Evolutionary conservation across 2,329 filamentous ascomycete genomes (phyloP), one percentile per base, ranked within the genome.

Genomic region (Acrodontium crateriforme): DNA sequence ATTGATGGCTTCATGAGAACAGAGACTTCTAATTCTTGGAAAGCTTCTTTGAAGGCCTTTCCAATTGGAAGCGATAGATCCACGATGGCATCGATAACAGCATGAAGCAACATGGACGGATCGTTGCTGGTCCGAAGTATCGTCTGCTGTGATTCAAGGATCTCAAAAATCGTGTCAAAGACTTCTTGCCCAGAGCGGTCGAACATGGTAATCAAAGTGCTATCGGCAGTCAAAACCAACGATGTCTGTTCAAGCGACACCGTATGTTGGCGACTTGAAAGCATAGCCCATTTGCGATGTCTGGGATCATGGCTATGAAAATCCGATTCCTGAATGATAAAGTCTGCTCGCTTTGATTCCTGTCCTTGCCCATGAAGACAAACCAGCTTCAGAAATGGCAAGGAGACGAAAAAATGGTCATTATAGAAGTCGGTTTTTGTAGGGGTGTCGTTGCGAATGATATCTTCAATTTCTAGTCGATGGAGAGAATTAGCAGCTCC

Each of bases 161-260:
- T 79, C 18, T 68, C 67, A 16, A 92, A 62, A 19, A 94, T 93
- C 1, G 84, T 84, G 3, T 65, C 63, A 52, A 92, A 81, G 2
- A 93, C 71, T 39, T 92, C 84, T 24, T 75, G 70, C 2, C 83
- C 85, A 0, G 83, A 92, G 22, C 75, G 69, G 56, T 94, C 84
- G 42, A 94, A 94, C 54, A 94, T 92, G 10, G 81, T 87, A 13
- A 91, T 84, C 29, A 93, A 75, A 0, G 78, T 87, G 46, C 92
- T 91, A 54, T 93, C 83, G 9, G 72, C 67, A 2, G 78, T 85
- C 10, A 94, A 61, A 47, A 94, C 93, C 30, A 93, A 73, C 3
- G 81, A 84, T 3, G 93, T 84, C 52, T 94, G 85, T 54, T 94
- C 85, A 4, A 85, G 78, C 7, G 75, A 78, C 21, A 22, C 20